These are phyloP conservation scores for Pythium aphanidermatum DNA, from an alignment of 352 stramenopile species.

Conservation along the genomic window DNA sequence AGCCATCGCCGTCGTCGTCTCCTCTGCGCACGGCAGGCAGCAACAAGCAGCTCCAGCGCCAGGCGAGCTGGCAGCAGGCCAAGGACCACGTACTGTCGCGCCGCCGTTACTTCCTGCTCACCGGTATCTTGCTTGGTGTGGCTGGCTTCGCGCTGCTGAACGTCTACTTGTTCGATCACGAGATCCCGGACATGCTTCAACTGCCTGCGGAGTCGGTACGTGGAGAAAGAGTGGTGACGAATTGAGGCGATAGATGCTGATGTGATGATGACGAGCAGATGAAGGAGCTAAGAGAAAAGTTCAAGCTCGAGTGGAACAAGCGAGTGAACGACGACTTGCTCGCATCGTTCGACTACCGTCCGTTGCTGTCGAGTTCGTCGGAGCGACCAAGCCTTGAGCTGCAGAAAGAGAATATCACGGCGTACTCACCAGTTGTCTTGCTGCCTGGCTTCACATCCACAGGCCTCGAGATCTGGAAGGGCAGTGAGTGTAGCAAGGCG, in stretches of 20 bases:
- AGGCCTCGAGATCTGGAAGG: constrained; percentile 93
- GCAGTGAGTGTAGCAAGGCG: constrained; percentile 74
- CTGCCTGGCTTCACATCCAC: constrained; percentile 93
- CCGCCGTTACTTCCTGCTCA: constrained; percentile 67
- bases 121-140: constrained; percentile 51
- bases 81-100: constrained; percentile 49
- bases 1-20: neutral
- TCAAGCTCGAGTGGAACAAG: constrained; percentile 65
- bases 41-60: constrained; percentile 32
- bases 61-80: constrained; percentile 57
- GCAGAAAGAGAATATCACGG: constrained; percentile 39
- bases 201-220: constrained; percentile 27
- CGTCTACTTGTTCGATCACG: constrained; percentile 41
- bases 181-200: constrained; percentile 36
- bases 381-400: constrained; percentile 46
- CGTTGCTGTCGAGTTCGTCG: constrained; percentile 25
- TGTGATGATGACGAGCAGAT: no score
- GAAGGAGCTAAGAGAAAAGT: constrained; percentile 45
- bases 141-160: constrained; percentile 35
- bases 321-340: constrained; percentile 62
- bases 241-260: no score
- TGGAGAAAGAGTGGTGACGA: no score
- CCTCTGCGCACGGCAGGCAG: neutral
- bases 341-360: constrained; percentile 50
- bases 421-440: constrained; percentile 82